Conservation (phyloP, 2,329 filamentous ascomycete species). For the Neophaeococcomyces aloes region DNA sequence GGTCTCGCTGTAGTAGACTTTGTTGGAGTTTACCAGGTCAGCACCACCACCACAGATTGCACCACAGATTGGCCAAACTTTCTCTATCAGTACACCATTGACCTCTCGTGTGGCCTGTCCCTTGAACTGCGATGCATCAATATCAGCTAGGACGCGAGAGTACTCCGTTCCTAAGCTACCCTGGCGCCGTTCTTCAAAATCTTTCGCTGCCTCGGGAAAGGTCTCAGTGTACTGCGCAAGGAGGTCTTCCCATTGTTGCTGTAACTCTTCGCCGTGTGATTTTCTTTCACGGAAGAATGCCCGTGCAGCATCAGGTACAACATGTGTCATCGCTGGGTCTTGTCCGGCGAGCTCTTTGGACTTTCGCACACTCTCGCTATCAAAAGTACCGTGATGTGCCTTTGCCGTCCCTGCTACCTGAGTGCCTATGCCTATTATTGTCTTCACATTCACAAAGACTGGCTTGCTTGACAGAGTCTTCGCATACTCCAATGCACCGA, state of each 20-base stretch:
- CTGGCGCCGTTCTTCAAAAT: slow-evolving; percentile 39
- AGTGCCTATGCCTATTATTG: slow-evolving; percentile 46
- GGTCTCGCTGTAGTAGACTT: slow-evolving; percentile 44
- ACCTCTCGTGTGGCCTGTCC: slow-evolving; percentile 12
- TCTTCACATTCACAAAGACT: slow-evolving; percentile 48
- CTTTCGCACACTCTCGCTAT: slow-evolving; percentile 9
- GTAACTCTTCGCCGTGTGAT: slow-evolving; percentile 36
- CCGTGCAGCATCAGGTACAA: slow-evolving; percentile 37
- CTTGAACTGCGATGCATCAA: slow-evolving; percentile 4
- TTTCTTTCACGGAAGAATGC: slow-evolving; percentile 44
- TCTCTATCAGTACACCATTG: slow-evolving; percentile 12
- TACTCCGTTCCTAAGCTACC: slow-evolving; percentile 42
- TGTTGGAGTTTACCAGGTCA: slow-evolving; percentile 33
- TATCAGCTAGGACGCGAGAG: slow-evolving; percentile 40
- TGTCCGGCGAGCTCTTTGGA: slow-evolving; percentile 23
- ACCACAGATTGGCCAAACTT: slow-evolving; percentile 9
- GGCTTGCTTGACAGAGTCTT: slow-evolving; percentile 39
- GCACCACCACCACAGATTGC: slow-evolving; percentile 18
- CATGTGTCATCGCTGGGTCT: slow-evolving; percentile 39
- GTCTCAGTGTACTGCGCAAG: slow-evolving; percentile 34
- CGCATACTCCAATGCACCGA: slow-evolving; percentile 38
- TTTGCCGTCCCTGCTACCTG: slow-evolving; percentile 28
- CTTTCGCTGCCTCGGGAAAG: slow-evolving; percentile 38
- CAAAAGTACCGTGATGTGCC: slow-evolving; percentile 17
- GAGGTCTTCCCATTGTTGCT: slow-evolving; percentile 41